phyloP scores from a whole-genome alignment of 306 rosid genomes.

The Dryas alaskensis region DNA sequence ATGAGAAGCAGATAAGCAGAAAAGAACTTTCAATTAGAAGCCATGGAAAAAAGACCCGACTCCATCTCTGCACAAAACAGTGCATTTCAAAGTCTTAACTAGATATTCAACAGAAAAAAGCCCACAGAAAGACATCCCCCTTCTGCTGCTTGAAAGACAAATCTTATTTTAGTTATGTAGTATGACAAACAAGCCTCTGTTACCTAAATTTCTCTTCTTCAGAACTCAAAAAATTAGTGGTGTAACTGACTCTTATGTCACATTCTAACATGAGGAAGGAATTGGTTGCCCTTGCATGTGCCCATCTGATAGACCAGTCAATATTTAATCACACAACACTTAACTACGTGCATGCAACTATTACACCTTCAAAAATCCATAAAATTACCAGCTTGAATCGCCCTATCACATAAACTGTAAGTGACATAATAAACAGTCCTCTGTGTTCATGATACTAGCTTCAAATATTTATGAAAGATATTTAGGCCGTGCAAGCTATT shows the following conservation, averaged over 20 bases:
- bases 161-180: neutral
- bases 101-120: neutral
- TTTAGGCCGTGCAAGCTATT: neutral
- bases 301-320: neutral
- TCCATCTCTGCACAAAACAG: neutral
- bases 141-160: neutral
- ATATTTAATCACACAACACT: neutral
- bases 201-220: neutral
- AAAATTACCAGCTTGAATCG: neutral
- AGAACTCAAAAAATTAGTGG: neutral
- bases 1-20: conserved; percentile 15
- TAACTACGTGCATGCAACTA: neutral
- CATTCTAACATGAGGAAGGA: neutral
- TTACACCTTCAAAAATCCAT: neutral
- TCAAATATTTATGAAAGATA: neutral
- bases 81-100: neutral
- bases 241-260: neutral
- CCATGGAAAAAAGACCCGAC: neutral
- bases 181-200: neutral
- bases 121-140: neutral
- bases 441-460: neutral
- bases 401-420: neutral
- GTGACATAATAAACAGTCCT: neutral
- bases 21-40: conserved; percentile 5
- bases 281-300: neutral